Evolutionary conservation across 768 basidiomycete species (phyloP), one percentile per base, ranked within the genome.

Genomic region (Cystobasidium onofrii): DNA sequence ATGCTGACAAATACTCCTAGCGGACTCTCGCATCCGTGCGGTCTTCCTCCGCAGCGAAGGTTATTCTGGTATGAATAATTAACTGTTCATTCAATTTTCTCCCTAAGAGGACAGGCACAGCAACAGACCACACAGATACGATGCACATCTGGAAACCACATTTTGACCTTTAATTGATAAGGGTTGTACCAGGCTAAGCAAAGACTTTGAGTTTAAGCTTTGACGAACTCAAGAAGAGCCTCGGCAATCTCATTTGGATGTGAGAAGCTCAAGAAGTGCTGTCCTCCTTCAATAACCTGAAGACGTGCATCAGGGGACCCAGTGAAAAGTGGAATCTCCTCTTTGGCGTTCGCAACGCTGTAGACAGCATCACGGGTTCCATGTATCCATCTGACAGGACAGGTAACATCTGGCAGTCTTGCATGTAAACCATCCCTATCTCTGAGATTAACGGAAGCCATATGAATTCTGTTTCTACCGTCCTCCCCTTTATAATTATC

Each of bases 401-500:
- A 70, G 17, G 31, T 33, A 52, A 70, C 27, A 41, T 70, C 44
- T 15, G 25, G 10, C 15, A 70, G 17, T 25, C 67, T 12, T 25
- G 46, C 67, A 33, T 70, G 67, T 9, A 70, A 31, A 60, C 67
- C 39, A 52, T 70, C 67, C n/a, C 67, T 43, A 25, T 70, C 67
- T 15, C 67, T 46, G 29, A 70, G 52, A 55, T 70, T 70, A 60
- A 70, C 43, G 6, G 54, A 33, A 33, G 67, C 44, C 67, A 70
- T 70, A 23, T 54, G 31, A 10, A 70, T 52, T 29, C 67, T 33
- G 18, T 69, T 6, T 33, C 54, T 27, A 25, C 67, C 67, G 20
- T 70, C 67, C 23, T 60, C 67, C 10, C 67, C 67, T 15, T 18
- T 31, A 29, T 70, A 70, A 66, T 70, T 70, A 34, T 50, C 44